Evolutionary conservation across 2,329 filamentous ascomycete genomes (phyloP), one percentile per base, ranked within the genome.

Genomic region (Onygena corvina): DNA sequence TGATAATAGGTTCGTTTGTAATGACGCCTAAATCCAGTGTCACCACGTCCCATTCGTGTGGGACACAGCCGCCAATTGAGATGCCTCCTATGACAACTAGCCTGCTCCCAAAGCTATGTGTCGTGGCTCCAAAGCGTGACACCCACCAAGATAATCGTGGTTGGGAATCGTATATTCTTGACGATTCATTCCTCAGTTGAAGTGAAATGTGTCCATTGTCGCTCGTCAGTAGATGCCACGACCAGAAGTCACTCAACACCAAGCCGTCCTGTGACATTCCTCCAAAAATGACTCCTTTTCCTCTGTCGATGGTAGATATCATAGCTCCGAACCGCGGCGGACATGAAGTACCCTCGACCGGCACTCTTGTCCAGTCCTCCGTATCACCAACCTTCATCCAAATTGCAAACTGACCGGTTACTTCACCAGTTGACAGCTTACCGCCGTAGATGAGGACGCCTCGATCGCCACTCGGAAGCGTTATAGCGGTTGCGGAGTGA

Each of bases 221-320:
- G n/a, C 64, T 60, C 21, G 65, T 60, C 30, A 69, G 66, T 47
- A 83, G 59, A 38, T 65, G 69, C 85, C 86, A 93, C 46, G 69
- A 67, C 70, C 83, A 82, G 11, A 81, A 69, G 50, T 81, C 76
- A 35, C 75, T 68, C 16, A 79, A 66, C 11, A 93, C 70, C 6
- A 74, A 69, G 2, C 83, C 85, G 60, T 82, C 74, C 33, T 67
- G 66, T 18, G 73, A 71, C 59, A 93, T 81, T 0, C 89, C 89
- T 14, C 88, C 88, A 14, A 79, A 70, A 1, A 92, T 57, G 1
- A 90, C 63, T 0, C 88, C 88, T 36, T 64, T 58, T 49, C 73
- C 74, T 3, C 54, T 59, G 36, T 63, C 63, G 20, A 66, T 58
- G 35, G 54, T 63, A 33, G 56, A 57, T 38, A 81, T 69, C 30